Evolutionary conservation across 2,329 filamentous ascomycete species (phyloP), one percentile per base, ranked within the genome.

Genomic region (Scolecobasidium constrictum): DNA sequence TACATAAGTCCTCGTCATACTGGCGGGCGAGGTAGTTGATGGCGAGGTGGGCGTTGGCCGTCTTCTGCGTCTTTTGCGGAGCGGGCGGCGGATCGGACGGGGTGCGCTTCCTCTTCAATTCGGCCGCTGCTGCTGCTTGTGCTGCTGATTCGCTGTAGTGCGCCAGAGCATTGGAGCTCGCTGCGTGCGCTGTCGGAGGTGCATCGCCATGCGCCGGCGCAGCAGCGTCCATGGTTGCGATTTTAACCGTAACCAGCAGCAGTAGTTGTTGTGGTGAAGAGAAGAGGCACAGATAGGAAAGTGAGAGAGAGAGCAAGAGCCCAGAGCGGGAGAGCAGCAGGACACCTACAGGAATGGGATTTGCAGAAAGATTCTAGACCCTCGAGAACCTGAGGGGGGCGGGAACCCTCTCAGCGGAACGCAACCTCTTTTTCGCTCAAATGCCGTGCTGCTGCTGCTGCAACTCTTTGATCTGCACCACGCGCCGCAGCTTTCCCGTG

Each of bases 21-120:
- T 79, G 76, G 34, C 77, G 69, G 40, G 75, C 76, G 42, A 81
- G 73, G 51, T 81, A 81, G 60, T 81, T 81, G 63, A 81, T 81
- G 58, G 79, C 76, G 35, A 81, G 64, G 53, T 78, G 75, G 56
- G 18, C 43, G 21, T 23, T 54, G 53, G 31, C 45, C 26, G 39
- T 42, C 16, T 34, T 43, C 16, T 35, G 31, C 16, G 35, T 35
- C 28, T 43, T 44, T 13, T 20, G 35, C 18, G 43, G n/a, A 12
- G 38, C 26, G 7, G 38, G 28, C 21, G 43, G 37, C 17, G 28
- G 9, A 48, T 61, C 53, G 50, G 60, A 62, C 13, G 59, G 60
- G 49, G 64, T 68, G 40, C 67, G 58, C 52, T 70, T 70, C 50
- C 67, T 64, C 60, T 71, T 71, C 47, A 63, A 57, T 42, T 64